Percentiles rank a stretch among this genome's conserved stretches.
Evolutionary conservation across 805 yeast genomes (phyloP).

Genomic region (Sugiyamaella mastotermitis): DNA sequence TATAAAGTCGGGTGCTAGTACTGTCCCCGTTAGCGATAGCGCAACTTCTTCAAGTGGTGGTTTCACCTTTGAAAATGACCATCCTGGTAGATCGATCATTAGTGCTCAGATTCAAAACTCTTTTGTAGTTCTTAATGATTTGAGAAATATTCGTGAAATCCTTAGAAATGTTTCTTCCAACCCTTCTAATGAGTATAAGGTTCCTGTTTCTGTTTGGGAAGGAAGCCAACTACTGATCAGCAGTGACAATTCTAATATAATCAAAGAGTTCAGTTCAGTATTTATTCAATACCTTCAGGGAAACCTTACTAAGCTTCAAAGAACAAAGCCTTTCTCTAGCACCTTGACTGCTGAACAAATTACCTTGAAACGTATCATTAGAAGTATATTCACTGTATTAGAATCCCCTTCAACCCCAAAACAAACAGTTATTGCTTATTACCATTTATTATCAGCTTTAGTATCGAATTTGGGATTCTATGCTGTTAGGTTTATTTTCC

Average conservation of each 20-base stretch:
- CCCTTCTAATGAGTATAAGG: conserved; percentile 4
- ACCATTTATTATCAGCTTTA: conserved; percentile 9
- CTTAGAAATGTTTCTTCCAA: conserved; percentile 10
- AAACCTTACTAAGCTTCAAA: neutral
- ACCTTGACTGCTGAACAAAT: neutral
- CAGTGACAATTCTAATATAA: conserved; percentile 19
- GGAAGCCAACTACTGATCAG: conserved; percentile 26
- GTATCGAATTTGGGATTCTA: conserved; percentile 9
- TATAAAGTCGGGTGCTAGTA: neutral
- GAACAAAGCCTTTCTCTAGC: neutral
- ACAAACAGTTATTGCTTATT: conserved; percentile 7
- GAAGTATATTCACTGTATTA: neutral
- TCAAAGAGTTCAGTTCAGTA: conserved; percentile 19
- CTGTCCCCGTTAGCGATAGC: neutral
- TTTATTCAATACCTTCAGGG: conserved; percentile 21
- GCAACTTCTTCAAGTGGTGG: conserved; percentile 3
- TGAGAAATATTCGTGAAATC: conserved; percentile 21
- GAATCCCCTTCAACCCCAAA: neutral
- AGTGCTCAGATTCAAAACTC: neutral
- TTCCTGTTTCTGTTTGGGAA: conserved; percentile 26
- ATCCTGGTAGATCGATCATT: neutral
- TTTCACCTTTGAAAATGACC: neutral
- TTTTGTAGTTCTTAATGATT: conserved; percentile 18
- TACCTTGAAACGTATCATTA: neutral
- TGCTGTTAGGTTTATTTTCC: conserved; percentile 9